Base-by-base conservation (phyloP, 2,329 filamentous ascomycete genomes). In the Penicillium frequentans region DNA sequence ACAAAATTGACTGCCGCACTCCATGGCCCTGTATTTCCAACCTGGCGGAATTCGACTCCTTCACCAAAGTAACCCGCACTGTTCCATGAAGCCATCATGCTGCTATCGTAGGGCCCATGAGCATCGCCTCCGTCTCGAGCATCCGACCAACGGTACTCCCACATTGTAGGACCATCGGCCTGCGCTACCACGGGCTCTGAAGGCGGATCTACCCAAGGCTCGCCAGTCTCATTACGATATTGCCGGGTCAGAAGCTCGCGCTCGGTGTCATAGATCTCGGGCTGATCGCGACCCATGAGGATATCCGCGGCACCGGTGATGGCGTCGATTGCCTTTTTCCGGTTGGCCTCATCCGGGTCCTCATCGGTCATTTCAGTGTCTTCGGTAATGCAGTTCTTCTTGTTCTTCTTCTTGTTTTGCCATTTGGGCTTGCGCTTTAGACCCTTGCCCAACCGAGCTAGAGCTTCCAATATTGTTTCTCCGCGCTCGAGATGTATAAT, bases 71-170 rank as follows among this genome's bases (percentile, higher is more conserved):
- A 98, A 3, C 95, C 95, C 24, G 91, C 91, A 60, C 90, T 86
- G 64, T 89, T 86, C 95, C 95, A 99, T 2, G 90, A 90, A 67
- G 87, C 85, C 95, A 99, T 98, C 37, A 89, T 93, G 5, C 82
- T 73, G 8, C 83, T 85, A 70, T 97, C 91, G 73, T 92, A 99
- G 0, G 95, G 93, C 0, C 95, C 95, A 73, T 99, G 91, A 56
- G 84, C 84, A 48, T 85, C 83, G 11, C 85, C 90, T 27, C 86
- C 89, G 69, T 96, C 93, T 42, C 92, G 83, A 19, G 90, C 91
- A 72, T 96, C 92, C 39, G 86, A 88, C 95, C 95, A 99, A 57
- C 91, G 84, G 73, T 91, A 99, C 74, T 98, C 90, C 93, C 93
- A 99, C 81, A 85, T 84, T 35, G 77, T 76, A 1, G 66, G 58